Conservation (phyloP, 495 filamentous ascomycete species). For the Hypoxylon intermedium region DNA sequence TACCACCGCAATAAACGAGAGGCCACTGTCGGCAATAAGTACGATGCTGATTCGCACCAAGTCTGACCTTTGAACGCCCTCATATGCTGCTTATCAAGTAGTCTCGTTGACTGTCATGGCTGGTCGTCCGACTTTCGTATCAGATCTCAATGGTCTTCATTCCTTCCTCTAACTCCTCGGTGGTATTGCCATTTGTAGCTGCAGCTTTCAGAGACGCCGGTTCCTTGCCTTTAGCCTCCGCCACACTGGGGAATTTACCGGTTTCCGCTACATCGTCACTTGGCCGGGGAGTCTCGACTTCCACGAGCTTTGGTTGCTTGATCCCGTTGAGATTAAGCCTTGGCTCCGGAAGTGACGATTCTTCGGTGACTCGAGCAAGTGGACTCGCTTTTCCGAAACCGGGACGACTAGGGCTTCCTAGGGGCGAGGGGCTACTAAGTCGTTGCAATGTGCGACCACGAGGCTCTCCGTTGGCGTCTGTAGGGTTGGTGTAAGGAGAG, state of each 20-base stretch:
- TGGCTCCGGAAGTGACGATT: conserved; percentile 39
- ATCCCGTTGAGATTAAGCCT: conserved; percentile 34
- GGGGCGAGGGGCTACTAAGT: conserved; percentile 58
- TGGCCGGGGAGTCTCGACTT: conserved; percentile 60
- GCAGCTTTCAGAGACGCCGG: conserved; percentile 30
- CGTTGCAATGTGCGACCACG: conserved; percentile 63
- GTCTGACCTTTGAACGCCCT: conserved; percentile 42
- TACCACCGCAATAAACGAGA: conserved; percentile 18
- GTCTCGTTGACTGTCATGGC: conserved; percentile 39
- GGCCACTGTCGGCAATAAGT: conserved; percentile 4
- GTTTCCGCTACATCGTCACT: conserved; percentile 54
- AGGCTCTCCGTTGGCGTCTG: conserved; percentile 53
- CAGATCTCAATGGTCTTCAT: conserved; percentile 69
- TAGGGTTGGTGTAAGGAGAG: conserved; percentile 62
- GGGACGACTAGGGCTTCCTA: conserved; percentile 59
- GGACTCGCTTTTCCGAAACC: conserved; percentile 60
- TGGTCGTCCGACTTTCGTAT: conserved; percentile 40
- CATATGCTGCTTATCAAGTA: conserved; percentile 41
- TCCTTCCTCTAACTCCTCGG: conserved; percentile 48
- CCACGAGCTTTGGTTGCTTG: conserved; percentile 51
- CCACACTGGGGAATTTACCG: conserved; percentile 29
- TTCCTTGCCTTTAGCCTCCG: conserved; percentile 36
- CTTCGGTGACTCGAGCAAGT: conserved; percentile 61
- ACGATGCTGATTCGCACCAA: conserved; percentile 22
- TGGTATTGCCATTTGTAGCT: conserved; percentile 31